Conservation (phyloP, 495 filamentous ascomycete genomes). For the Lindgomyces ingoldianus region DNA sequence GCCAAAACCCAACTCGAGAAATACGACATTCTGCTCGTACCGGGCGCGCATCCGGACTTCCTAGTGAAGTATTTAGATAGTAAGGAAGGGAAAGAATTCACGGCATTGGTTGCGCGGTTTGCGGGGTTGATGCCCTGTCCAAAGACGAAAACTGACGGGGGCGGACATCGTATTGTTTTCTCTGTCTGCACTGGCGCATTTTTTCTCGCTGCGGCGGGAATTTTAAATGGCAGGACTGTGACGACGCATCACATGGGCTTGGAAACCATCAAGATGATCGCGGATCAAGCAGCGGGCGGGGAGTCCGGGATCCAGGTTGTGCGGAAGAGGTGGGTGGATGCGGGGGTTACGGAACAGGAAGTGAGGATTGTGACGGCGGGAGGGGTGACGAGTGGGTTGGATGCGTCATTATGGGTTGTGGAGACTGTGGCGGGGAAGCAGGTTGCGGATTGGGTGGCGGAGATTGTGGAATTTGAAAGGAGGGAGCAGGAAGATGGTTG, state of each 20-base stretch:
- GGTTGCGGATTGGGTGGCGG: constrained; percentile 20
- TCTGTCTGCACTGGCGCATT: constrained; percentile 30
- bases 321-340: constrained; percentile 32
- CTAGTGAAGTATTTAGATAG: constrained; percentile 35
- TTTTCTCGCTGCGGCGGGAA: constrained; percentile 22
- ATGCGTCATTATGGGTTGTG: constrained; percentile 27
- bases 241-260: constrained; percentile 29
- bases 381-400: constrained; percentile 28
- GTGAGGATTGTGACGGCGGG: constrained; percentile 31
- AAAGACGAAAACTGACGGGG: constrained; percentile 16
- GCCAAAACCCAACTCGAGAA: constrained; percentile 1
- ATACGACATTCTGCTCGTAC: constrained; percentile 32
- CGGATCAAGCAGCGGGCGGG: constrained; percentile 20
- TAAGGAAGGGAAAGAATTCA: constrained; percentile 32
- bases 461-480: constrained; percentile 31
- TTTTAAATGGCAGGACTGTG: constrained; percentile 10
- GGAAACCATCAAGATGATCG: constrained; percentile 17
- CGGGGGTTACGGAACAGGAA: constrained; percentile 18
- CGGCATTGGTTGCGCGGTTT: constrained; percentile 44
- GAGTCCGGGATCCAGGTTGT: constrained; percentile 17
- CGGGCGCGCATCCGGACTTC: constrained; percentile 31
- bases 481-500: constrained; percentile 23
- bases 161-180: constrained; percentile 13
- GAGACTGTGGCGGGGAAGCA: constrained; percentile 26
- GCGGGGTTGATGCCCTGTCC: constrained; percentile 34